Conservation (phyloP, 495 filamentous ascomycete genomes). For the Daldinia concentrica region DNA sequence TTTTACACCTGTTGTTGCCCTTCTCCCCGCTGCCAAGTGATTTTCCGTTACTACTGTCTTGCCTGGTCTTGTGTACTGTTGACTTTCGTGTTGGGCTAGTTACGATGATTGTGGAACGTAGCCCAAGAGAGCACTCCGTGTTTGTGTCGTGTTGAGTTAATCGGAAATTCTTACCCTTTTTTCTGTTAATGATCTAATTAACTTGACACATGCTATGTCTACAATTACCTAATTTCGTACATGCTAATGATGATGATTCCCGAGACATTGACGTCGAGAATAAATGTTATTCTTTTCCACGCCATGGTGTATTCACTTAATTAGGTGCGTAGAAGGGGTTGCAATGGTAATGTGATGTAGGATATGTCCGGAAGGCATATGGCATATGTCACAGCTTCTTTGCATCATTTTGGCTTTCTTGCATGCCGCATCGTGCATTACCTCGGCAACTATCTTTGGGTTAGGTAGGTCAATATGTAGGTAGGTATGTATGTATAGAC, state of each 20-base stretch:
- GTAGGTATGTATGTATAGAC: too few relatives aligned
- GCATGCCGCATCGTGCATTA: conserved; percentile 1
- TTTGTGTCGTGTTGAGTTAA: conserved; percentile 1
- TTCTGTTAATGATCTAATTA: not conserved
- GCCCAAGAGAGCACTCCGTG: not conserved
- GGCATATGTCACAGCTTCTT: not conserved
- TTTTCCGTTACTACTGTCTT: not conserved
- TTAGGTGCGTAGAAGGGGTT: not conserved
- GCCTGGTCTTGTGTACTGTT: not conserved
- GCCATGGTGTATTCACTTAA: not conserved
- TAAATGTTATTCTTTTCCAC: not conserved
- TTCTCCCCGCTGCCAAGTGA: not conserved
- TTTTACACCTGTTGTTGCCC: conserved; percentile 6
- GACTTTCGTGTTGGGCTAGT: not conserved
- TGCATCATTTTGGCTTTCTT: not conserved
- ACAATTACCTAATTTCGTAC: conserved; percentile 1
- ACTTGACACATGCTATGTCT: not conserved
- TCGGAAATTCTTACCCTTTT: conserved; percentile 1
- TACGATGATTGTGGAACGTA: not conserved
- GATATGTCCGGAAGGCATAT: not conserved
- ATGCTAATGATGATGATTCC: not conserved
- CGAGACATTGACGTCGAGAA: not conserved
- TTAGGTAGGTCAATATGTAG: not conserved
- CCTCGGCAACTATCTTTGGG: not conserved
- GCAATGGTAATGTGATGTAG: not conserved